phyloP scores from a whole-genome alignment of 148 eudicot genomes.

The Cornus suecica region DNA sequence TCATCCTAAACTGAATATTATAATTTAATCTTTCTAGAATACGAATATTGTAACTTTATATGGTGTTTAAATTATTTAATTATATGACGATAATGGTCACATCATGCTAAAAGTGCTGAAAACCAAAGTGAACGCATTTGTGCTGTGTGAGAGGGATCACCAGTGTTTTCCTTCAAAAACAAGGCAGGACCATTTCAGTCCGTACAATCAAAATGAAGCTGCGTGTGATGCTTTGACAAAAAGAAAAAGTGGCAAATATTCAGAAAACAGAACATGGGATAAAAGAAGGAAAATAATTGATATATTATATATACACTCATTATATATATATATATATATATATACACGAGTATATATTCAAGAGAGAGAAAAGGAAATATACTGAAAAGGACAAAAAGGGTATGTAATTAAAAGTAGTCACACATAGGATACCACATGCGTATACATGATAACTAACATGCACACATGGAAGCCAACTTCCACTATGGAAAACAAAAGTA shows the following conservation, averaged over 20 bases:
- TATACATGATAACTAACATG: slow-evolving; percentile 8
- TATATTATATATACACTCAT: too few relatives aligned
- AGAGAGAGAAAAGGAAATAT: not conserved
- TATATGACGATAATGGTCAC: not conserved
- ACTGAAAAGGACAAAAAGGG: slow-evolving; percentile 17
- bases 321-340: too few relatives aligned
- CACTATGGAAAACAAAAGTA: not conserved
- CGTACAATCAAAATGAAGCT: slow-evolving; percentile 6
- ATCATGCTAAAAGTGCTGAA: not conserved
- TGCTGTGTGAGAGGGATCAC: not conserved
- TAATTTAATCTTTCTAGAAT: not conserved
- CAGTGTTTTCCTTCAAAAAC: too few relatives aligned
- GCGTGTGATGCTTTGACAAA: slow-evolving; percentile 16
- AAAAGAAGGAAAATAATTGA: not conserved
- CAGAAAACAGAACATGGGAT: not conserved
- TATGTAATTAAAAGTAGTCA: slow-evolving; percentile 6
- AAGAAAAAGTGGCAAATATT: slow-evolving; percentile 10
- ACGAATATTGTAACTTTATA: too few relatives aligned
- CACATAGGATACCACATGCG: slow-evolving; percentile 13
- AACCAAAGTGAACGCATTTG: not conserved
- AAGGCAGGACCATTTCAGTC: not conserved
- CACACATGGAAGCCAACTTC: slow-evolving; percentile 16
- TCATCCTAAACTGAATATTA: too few relatives aligned
- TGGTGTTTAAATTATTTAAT: not conserved
- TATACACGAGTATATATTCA: too few relatives aligned